phyloP scores from a whole-genome alignment of 345 rosid species.

The sweet orange (Citrus sinensis) region DNA sequence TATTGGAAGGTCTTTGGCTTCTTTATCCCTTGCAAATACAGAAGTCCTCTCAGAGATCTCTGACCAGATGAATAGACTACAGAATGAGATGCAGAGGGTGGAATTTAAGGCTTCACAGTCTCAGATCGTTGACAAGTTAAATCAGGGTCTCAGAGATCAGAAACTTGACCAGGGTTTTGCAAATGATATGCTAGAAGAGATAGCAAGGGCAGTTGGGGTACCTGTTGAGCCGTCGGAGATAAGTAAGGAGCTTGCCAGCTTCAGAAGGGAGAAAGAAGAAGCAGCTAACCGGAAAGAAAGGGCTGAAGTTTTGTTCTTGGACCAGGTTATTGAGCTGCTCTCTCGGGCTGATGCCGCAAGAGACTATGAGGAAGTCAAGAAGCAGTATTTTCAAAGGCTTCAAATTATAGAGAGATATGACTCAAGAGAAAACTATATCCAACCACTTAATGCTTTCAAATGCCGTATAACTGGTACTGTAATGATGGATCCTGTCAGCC shows the following conservation, averaged over 20 bases:
- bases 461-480: constrained; percentile 41
- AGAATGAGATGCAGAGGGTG: constrained; percentile 67
- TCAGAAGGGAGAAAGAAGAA: constrained; percentile 61
- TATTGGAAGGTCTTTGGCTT: constrained; percentile 58
- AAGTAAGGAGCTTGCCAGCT: constrained; percentile 60
- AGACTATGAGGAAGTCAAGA: constrained; percentile 48
- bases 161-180: constrained; percentile 64
- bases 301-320: constrained; percentile 60
- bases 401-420: constrained; percentile 46
- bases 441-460: constrained; percentile 47
- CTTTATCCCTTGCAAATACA: constrained; percentile 48
- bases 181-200: constrained; percentile 58
- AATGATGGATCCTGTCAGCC: constrained; percentile 73
- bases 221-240: constrained; percentile 68
- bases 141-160: constrained; percentile 55
- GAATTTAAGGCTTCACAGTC: constrained; percentile 53
- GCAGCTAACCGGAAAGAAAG: constrained; percentile 57
- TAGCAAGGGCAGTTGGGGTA: constrained; percentile 65
- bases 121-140: constrained; percentile 55
- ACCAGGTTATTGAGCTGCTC: constrained; percentile 70
- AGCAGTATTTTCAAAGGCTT: constrained; percentile 47
- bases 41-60: constrained; percentile 55
- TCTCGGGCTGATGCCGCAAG: constrained; percentile 73
- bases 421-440: constrained; percentile 43
- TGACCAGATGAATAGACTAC: constrained; percentile 56